Conservation (phyloP, 257 asterid genomes). For the Osmanthus fragrans region DNA sequence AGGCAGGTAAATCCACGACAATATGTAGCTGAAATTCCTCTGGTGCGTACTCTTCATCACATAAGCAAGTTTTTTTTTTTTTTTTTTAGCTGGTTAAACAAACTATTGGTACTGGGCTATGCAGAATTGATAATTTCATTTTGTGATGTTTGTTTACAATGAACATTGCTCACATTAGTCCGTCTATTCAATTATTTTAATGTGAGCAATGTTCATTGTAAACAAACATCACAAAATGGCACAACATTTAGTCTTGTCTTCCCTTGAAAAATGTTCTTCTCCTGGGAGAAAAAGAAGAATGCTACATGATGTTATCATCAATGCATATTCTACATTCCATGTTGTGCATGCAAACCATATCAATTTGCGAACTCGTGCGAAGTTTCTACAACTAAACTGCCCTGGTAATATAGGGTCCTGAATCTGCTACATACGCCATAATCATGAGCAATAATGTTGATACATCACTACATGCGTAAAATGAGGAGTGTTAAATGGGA, state of each 20-base stretch:
- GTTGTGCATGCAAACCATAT: not conserved
- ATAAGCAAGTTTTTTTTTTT: not conserved
- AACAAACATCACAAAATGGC: not conserved
- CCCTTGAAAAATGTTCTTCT: not conserved
- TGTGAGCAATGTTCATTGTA: not conserved
- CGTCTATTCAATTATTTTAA: not conserved
- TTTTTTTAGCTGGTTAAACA: slow-evolving; percentile 2
- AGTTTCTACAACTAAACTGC: not conserved
- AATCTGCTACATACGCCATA: not conserved
- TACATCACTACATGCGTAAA: not conserved
- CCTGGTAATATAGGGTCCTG: not conserved
- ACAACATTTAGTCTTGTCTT: not conserved
- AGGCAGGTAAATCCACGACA: slow-evolving; percentile 97
- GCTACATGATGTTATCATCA: not conserved
- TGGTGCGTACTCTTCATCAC: slow-evolving; percentile 43
- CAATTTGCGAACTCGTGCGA: not conserved
- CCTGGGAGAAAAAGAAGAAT: not conserved
- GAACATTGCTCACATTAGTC: too few relatives aligned
- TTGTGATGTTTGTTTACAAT: too few relatives aligned
- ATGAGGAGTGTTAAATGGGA: not conserved
- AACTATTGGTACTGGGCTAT: not conserved
- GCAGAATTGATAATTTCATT: too few relatives aligned
- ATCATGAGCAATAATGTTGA: not conserved
- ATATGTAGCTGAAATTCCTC: slow-evolving; percentile 92
- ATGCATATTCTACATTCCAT: not conserved